phyloP scores from a whole-genome alignment of 1,284 basidiomycete genomes.

The Athelia sp. region DNA sequence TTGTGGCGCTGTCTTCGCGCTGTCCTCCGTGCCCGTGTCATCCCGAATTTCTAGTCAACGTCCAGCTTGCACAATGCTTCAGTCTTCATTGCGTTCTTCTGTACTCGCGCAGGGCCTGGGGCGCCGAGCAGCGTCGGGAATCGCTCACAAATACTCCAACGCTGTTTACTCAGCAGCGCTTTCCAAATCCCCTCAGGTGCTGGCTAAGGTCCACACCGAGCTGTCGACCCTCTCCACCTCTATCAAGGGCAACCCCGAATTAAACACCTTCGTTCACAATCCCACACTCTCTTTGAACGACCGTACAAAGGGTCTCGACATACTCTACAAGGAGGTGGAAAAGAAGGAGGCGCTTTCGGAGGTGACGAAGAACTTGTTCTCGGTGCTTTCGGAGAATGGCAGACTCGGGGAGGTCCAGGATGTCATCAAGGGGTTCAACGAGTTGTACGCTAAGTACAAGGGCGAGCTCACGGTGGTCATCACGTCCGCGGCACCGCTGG shows the following conservation, averaged over 20 bases:
- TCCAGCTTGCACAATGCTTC: conserved; percentile 34
- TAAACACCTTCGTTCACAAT: conserved; percentile 75
- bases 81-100: conserved; percentile 37
- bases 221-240: conserved; percentile 66
- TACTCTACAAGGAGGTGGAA: conserved; percentile 61
- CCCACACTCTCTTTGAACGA: conserved; percentile 85
- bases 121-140: conserved; percentile 65
- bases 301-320: conserved; percentile 64
- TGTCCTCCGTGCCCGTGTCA: no score
- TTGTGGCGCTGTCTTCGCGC: no score
- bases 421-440: conserved; percentile 90
- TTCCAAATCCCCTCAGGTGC: conserved; percentile 73
- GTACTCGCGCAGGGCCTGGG: conserved; percentile 41
- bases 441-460: conserved; percentile 85
- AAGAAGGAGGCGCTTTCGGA: conserved; percentile 78
- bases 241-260: conserved; percentile 60
- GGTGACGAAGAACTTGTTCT: conserved; percentile 90
- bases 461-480: conserved; percentile 93
- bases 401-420: conserved; percentile 80
- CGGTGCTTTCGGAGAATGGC: conserved; percentile 91
- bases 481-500: conserved; percentile 81
- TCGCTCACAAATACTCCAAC: conserved; percentile 90
- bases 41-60: no score
- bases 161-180: conserved; percentile 92
- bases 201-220: conserved; percentile 82